These are phyloP conservation scores for Neonectria ditissima DNA, from an alignment of 2,329 filamentous ascomycete genomes.

Conservation along the genomic window DNA sequence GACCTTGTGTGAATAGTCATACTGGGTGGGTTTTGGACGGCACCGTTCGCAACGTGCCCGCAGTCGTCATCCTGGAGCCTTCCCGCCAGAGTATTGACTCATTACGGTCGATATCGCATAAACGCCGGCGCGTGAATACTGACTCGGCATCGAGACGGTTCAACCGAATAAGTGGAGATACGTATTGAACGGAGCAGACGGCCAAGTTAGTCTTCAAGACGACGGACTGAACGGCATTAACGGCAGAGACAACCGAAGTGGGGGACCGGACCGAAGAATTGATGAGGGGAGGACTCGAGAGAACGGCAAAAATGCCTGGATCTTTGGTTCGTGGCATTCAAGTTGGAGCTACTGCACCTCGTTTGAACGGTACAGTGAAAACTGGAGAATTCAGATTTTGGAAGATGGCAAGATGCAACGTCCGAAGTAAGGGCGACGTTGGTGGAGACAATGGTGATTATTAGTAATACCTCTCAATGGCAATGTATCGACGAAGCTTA, in stretches of 20 bases:
- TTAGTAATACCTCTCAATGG: slow-evolving; percentile 1
- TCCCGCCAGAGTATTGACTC: background rate
- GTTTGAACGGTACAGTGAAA: slow-evolving; percentile 3
- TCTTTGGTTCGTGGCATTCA: slow-evolving; percentile 3
- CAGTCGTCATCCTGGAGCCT: slow-evolving; percentile 4
- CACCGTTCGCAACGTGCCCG: slow-evolving; percentile 1
- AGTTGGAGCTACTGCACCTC: slow-evolving; percentile 14
- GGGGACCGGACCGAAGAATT: background rate
- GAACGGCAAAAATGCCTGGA: background rate
- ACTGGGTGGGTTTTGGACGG: slow-evolving; percentile 4
- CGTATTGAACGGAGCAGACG: background rate
- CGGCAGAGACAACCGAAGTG: slow-evolving; percentile 28
- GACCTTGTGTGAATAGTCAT: background rate
- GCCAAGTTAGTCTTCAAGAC: background rate
- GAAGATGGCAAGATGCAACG: slow-evolving; percentile 18
- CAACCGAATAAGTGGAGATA: slow-evolving; percentile 1
- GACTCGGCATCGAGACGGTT: background rate
- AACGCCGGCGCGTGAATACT: background rate
- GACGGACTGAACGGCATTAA: slow-evolving; percentile 3
- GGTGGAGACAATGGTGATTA: slow-evolving; percentile 6
- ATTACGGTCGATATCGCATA: background rate
- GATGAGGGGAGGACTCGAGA: background rate
- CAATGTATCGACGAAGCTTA: slow-evolving; percentile 5
- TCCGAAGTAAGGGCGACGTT: slow-evolving; percentile 17
- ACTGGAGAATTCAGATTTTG: slow-evolving; percentile 5